These are phyloP conservation scores for Mycena rebaudengoi DNA, from an alignment of 768 basidiomycete species.

Conservation along the genomic window DNA sequence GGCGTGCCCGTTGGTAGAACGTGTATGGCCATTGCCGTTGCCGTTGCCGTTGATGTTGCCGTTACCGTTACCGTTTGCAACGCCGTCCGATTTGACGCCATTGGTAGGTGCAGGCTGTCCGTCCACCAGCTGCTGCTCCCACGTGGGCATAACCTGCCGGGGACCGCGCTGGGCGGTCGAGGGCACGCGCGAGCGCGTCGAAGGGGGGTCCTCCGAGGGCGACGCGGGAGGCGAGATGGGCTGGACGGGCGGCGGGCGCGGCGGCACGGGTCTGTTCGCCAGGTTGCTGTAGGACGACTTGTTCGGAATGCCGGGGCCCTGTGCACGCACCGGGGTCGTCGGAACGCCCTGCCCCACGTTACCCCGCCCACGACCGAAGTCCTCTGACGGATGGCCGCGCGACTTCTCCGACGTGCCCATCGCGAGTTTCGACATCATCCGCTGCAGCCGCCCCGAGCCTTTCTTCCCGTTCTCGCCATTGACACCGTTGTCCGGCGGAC, in stretches of 20 bases:
- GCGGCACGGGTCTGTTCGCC: constrained; percentile 69
- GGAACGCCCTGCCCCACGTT: constrained; percentile 33
- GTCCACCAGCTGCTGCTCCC: constrained; percentile 32
- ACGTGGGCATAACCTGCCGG: constrained; percentile 39
- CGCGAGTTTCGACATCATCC: constrained; percentile 85
- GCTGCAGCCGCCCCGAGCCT: constrained; percentile 69
- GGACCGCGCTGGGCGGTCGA: constrained; percentile 37
- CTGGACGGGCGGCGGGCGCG: constrained; percentile 54
- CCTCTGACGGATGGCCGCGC: constrained; percentile 30
- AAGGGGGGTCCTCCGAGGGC: constrained; percentile 44
- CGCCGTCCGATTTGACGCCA: constrained; percentile 2
- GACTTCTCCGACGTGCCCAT: constrained; percentile 53
- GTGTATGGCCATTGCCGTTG: not conserved
- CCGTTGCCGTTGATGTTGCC: constrained; percentile 4
- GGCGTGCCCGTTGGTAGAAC: constrained; percentile 8
- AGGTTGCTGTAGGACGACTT: constrained; percentile 47
- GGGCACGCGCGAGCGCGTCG: constrained; percentile 35
- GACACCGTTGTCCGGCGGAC: constrained; percentile 59
- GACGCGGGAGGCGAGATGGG: constrained; percentile 59
- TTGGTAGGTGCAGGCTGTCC: constrained; percentile 9
- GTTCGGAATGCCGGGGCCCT: constrained; percentile 3
- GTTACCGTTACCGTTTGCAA: not conserved
- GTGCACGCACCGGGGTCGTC: constrained; percentile 37
- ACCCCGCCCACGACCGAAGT: constrained; percentile 25
- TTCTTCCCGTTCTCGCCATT: constrained; percentile 54